Base-by-base conservation (phyloP, 495 filamentous ascomycete genomes). In the Talaromyces nanjingensis region DNA sequence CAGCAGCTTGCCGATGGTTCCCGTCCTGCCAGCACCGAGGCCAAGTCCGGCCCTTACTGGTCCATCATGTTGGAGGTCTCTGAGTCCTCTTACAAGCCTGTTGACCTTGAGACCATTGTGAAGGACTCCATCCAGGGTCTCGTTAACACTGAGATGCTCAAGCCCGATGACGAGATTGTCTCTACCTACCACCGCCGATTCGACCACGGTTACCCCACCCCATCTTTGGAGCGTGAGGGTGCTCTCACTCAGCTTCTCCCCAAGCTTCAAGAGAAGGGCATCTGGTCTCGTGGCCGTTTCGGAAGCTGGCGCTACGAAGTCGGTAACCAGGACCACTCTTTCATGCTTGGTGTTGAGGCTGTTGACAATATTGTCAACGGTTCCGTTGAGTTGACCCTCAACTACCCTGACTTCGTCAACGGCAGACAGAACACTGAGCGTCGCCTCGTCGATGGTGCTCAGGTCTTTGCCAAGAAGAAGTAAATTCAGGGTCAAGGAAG, bases 361-460 rank as follows among this genome's bases (percentile, higher is more conserved):
- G 93, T 89, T 47, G 94, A 99, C 79, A 84, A 93, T 79, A 94
- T 99, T 74, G 87, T 97, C 71, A 93, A 90, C 77, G 94, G 94
- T 67, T 90, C 90, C 3, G 90, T 92, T 65, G 94, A 99, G 83
- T 79, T 98, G 75, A 99, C 94, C 62, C 86, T 98, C 69, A 97
- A 99, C 83, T 96, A 98, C 79, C 96, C 96, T 54, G 96, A 99
- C 79, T 97, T 98, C 74, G 93, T 99, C 80, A 99, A 99, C 80
- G 80, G 84, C 60, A 83, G 94, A 68, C 77, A 88, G 70, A 98
- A 98, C 81, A 86, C 79, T 8, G 94, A 98, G 86, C 84, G 94
- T 67, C 83, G 93, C 60, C 84, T 98, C 66, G 82, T 89, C 34
- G 92, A 97, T 67, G 88, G 89, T 65, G 85, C 85, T 64, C 87